Base-by-base conservation (phyloP, 345 rosid species). In the Citrus hindsii region DNA sequence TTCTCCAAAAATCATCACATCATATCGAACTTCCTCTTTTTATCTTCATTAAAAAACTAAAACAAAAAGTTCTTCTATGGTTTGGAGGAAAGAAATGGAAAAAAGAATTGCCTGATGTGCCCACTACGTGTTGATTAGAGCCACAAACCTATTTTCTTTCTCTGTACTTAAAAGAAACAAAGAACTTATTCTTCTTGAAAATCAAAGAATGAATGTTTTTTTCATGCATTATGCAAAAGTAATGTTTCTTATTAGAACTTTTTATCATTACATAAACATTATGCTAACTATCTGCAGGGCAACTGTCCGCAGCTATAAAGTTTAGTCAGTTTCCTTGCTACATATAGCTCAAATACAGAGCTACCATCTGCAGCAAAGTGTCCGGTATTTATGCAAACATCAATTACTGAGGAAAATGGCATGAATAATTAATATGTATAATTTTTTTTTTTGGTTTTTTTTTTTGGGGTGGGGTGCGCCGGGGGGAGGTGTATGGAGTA, bases 101-200 rank as follows among this genome's bases (percentile, higher is more conserved):
- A 33, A 32, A 48, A 37, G 33, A 60, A 35, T 22, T 59, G 24
- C 19, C 27, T 73, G 21, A 46, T 38, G 10, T 9, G 9, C 13
- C 7, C 27, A 19, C 40, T 13, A 63, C 35, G 60, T 56, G 78
- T 27, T 67, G 35, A 14, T 56, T 30, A 33, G 38, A 33, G 69
- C 70, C 48, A 61, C 51, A 46, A 69, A 53, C 18, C 73, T 51
- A 8, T 9, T 61, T 40, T 38, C 9, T 72, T 67, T 71, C 59
- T 40, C 67, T 55, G 4, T 27, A 21, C 73, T 74, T 56, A 58
- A 22, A 22, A 56, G 59, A 62, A 27, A 25, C 6, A 40, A 60
- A 63, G 61, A 72, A 48, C 74, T 27, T 80, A 75, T 83, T 74
- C 85, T 78, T 35, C 75, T 69, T 30, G 67, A 67, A 60, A 65